phyloP scores from a whole-genome alignment of 148 eudicot species.

The Rhododendron griersonianum region DNA sequence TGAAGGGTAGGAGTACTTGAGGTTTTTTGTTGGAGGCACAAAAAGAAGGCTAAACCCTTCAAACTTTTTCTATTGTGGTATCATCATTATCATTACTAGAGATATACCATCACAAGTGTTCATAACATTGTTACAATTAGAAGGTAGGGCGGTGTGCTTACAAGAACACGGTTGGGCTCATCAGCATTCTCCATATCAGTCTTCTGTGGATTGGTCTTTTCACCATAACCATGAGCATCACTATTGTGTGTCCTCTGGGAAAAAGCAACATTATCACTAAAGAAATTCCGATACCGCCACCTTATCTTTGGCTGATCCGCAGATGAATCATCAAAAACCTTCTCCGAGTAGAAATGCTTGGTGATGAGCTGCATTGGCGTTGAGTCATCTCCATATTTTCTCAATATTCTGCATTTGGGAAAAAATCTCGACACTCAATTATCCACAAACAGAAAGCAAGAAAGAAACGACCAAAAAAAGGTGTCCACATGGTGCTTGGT shows the following conservation, averaged over 20 bases:
- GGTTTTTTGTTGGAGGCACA: neutral
- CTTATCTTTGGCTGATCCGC: slow-evolving; percentile 33
- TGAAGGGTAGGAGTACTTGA: neutral
- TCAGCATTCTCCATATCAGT: neutral
- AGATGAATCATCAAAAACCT: slow-evolving; percentile 53
- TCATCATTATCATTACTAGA: neutral
- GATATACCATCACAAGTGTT: too few species aligned
- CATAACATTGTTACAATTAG: neutral
- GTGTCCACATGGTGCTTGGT: neutral
- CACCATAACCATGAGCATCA: slow-evolving; percentile 1
- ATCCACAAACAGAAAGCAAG: neutral
- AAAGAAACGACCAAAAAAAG: neutral
- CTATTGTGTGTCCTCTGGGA: slow-evolving; percentile 13
- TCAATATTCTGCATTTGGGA: slow-evolving; percentile 45
- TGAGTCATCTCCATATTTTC: slow-evolving; percentile 37
- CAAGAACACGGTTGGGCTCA: neutral
- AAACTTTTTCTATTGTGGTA: neutral
- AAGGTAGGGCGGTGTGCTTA: neutral
- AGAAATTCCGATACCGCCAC: slow-evolving; percentile 43
- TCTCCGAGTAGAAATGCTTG: slow-evolving; percentile 56
- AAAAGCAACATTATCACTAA: slow-evolving; percentile 20
- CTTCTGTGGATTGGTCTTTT: slow-evolving; percentile 11
- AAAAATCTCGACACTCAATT: neutral
- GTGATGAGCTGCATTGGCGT: slow-evolving; percentile 34
- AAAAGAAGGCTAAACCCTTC: neutral